Conservation (phyloP, 805 yeast genomes). For the Danielozyma ontarioensis region DNA sequence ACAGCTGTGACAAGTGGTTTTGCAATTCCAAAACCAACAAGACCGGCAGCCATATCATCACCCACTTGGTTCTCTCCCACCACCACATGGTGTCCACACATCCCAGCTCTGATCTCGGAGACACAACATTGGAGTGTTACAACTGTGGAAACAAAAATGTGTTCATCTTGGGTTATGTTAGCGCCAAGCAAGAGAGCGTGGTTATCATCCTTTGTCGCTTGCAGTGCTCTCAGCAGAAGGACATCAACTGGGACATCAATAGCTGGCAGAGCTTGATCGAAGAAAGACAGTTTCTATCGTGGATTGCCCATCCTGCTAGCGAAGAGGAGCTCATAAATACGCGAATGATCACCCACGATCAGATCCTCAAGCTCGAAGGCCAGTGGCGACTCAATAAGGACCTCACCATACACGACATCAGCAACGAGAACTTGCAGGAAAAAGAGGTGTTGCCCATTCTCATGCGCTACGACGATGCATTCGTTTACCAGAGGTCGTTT, state of each 20-base stretch:
- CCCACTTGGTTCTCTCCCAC: constrained; percentile 75
- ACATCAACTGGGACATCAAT: constrained; percentile 77
- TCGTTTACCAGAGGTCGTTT: constrained; percentile 77
- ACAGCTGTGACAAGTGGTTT: constrained; percentile 79
- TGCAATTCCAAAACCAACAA: constrained; percentile 66
- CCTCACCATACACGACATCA: constrained; percentile 68
- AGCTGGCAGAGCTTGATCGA: constrained; percentile 87
- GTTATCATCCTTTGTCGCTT: constrained; percentile 83
- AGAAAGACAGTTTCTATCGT: constrained; percentile 68
- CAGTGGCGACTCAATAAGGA: constrained; percentile 73
- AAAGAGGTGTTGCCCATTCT: constrained; percentile 65
- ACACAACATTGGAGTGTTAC: constrained; percentile 81
- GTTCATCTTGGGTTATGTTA: constrained; percentile 78
- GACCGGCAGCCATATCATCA: constrained; percentile 74
- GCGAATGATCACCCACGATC: constrained; percentile 52
- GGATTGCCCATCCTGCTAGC: constrained; percentile 72
- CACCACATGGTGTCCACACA: constrained; percentile 75
- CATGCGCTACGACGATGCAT: constrained; percentile 75
- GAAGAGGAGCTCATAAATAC: constrained; percentile 60
- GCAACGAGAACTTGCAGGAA: constrained; percentile 43
- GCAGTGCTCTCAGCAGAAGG: constrained; percentile 79
- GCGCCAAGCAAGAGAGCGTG: constrained; percentile 81
- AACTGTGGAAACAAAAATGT: constrained; percentile 81
- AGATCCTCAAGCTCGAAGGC: constrained; percentile 69
- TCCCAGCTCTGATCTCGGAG: constrained; percentile 81